Evolutionary conservation across 1,284 basidiomycete genomes (phyloP), one percentile per base, ranked within the genome.

Genomic region (Ustilago bromivora): DNA sequence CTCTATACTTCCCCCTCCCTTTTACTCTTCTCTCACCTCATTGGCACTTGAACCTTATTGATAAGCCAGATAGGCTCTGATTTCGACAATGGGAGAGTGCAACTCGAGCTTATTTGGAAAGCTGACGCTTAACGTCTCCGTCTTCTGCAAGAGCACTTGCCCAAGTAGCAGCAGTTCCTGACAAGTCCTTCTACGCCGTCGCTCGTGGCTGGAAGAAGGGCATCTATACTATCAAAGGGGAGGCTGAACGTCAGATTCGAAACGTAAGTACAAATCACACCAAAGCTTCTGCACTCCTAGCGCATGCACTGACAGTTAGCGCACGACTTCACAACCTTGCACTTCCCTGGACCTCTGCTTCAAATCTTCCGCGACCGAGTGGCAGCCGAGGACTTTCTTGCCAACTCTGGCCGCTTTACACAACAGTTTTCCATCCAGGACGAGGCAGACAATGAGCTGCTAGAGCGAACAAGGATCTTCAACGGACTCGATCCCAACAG

Each of bases 161-260:
- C 15, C 15, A 46, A 4, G 57, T 31, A n/a, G 32, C 43, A 4
- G 52, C 15, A 28, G 28, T 55, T 7, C 57, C 65, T 3, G 46
- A 40, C 12, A 54, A 68, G 8, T 61, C 64, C 8, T 78, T 65
- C 59, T 75, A 59, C 46, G 71, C 66, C 7, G 72, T 80, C n/a
- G 71, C 58, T 11, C 70, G 76, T 12, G 78, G 78, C 8, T 80
- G 78, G 78, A 75, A 71, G 61, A 80, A 67, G 19, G 78, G 78
- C 19, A 58, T 80, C 28, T 80, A 78, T 41, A 65, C 69, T 0
- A 62, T 41, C 15, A 69, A 62, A 41, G 69, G 67, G 2, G 72
- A 80, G 15, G 78, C 78, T 8, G 66, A 71, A 7, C 55, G 70
- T 43, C 78, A 80, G 43, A 67, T 66, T 46, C 59, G 66, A 43